Base-by-base conservation (phyloP, 768 basidiomycete species). In the Phylloporus scabripes region DNA sequence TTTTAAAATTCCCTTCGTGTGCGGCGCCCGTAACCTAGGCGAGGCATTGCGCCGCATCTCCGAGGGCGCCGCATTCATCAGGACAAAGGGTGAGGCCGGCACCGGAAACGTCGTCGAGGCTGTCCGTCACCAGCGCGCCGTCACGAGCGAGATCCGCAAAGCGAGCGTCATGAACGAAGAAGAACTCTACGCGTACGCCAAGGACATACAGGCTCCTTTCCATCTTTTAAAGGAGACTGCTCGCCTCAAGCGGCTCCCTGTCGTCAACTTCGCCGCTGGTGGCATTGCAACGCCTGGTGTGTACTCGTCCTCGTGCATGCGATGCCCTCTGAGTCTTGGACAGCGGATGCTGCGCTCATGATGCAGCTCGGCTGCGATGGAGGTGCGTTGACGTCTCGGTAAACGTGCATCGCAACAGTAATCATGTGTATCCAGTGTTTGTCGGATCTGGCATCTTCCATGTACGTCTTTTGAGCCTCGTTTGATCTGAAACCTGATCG, bases 311-410 rank as follows among this genome's bases (percentile, higher is more conserved):
- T 15, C 18, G 31, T 17, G 26, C 36, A 34, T 33, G 31, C 23
- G 15, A 21, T 9, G 31, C 23, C 12, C 12, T 34, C 48, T 54
- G 20, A 55, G 11, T 28, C 21, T 21, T 24, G 20, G 8, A 56
- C 52, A 82, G 92, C 90, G 57, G 95, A 99, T 68, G 95, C 95
- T 14, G 96, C 96, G 4, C 69, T 97, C 54, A 96, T 97, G 95
- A 98, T 98, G 94, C 92, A 95, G 63, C 80, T 98, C 31, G 92
- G 95, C 31, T 92, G 92, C 67, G 95, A 95, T 63, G 92, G 94
- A 74, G 87, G 93, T 93, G 61, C 54, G 83, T 67, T 14, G 42
- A 37, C 39, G 17, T 15, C 49, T 48, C 42, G 15, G 18, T 23
- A 4, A 6, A 20, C 42, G 14, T 11, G 33, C 5, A 40, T 37